Conservation (phyloP, 1,284 basidiomycete species). For the Thecaphora thlaspeos region DNA sequence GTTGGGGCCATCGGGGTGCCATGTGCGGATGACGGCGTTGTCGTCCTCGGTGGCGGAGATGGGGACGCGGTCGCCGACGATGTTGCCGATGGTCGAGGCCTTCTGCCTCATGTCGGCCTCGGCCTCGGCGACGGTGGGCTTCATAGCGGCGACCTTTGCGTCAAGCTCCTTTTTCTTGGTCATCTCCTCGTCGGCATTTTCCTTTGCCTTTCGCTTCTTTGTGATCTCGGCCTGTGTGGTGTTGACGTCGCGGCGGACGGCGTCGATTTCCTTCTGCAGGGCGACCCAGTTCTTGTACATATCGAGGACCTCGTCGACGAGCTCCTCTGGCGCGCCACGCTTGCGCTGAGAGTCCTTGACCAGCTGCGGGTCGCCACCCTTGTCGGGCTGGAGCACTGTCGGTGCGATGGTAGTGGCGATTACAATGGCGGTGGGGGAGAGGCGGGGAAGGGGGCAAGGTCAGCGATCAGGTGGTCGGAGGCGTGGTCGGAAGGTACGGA, state of each 20-base stretch:
- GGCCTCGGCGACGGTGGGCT: constrained; percentile 63
- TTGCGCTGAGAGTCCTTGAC: constrained; percentile 91
- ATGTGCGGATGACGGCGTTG: constrained; percentile 76
- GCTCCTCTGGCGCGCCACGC: constrained; percentile 79
- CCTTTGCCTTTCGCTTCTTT: constrained; percentile 89
- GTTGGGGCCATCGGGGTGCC: constrained; percentile 80
- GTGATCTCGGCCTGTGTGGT: constrained; percentile 90
- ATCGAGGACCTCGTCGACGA: constrained; percentile 89
- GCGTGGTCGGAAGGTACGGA: not conserved
- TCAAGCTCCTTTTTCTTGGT: constrained; percentile 76
- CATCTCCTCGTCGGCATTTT: constrained; percentile 82
- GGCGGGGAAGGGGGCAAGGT: not conserved
- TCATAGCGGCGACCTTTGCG: constrained; percentile 73
- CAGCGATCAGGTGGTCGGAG: not conserved
- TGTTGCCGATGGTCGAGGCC: constrained; percentile 82
- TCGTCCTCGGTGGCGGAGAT: constrained; percentile 93
- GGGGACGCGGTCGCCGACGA: constrained; percentile 82
- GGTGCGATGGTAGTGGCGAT: too few relatives aligned
- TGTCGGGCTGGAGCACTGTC: constrained; percentile 55
- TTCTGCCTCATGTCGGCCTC: constrained; percentile 77
- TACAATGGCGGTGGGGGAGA: too few relatives aligned
- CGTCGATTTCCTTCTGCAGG: constrained; percentile 84
- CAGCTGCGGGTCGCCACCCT: constrained; percentile 86
- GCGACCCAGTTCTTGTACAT: constrained; percentile 86
- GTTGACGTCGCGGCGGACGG: constrained; percentile 78